Evolutionary conservation across 2,329 filamentous ascomycete species (phyloP).

Genomic region (Epichloe bromicola): DNA sequence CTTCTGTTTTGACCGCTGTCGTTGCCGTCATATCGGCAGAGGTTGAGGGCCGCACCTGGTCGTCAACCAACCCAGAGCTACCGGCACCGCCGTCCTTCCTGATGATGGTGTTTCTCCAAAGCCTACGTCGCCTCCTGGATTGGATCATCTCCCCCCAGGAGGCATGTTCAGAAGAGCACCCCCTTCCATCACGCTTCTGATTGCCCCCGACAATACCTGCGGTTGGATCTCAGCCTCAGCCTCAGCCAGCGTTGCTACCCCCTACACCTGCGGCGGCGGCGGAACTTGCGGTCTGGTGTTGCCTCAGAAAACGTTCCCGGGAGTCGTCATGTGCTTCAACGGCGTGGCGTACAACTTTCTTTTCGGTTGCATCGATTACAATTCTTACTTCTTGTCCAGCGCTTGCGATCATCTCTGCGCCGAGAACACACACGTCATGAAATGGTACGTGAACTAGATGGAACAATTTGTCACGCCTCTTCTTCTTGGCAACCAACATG

Average conservation of each 20-base stretch:
- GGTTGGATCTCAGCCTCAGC: slow-evolving; percentile 36
- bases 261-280: slow-evolving; percentile 24
- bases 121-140: slow-evolving; percentile 27
- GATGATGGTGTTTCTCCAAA: slow-evolving; percentile 23
- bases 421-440: slow-evolving; percentile 27
- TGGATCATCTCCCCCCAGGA: slow-evolving; percentile 18
- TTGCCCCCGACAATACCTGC: slow-evolving; percentile 37
- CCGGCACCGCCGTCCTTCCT: slow-evolving; percentile 19
- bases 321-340: slow-evolving; percentile 31
- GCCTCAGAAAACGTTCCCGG: slow-evolving; percentile 14
- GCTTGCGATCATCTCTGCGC: slow-evolving; percentile 28
- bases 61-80: slow-evolving; percentile 19
- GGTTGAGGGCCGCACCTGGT: slow-evolving; percentile 17
- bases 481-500: no score
- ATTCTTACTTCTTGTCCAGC: slow-evolving; percentile 20
- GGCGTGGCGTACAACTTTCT: slow-evolving; percentile 20
- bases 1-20: slow-evolving; percentile 15
- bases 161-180: neutral
- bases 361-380: slow-evolving; percentile 26
- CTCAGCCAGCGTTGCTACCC: slow-evolving; percentile 24
- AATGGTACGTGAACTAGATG: slow-evolving; percentile 25
- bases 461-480: neutral
- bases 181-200: slow-evolving; percentile 8
- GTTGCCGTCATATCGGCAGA: neutral
- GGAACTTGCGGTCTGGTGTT: slow-evolving; percentile 29